Evolutionary conservation across 148 eudicot species (phyloP).

Genomic region (Tetragonia tetragonoides): DNA sequence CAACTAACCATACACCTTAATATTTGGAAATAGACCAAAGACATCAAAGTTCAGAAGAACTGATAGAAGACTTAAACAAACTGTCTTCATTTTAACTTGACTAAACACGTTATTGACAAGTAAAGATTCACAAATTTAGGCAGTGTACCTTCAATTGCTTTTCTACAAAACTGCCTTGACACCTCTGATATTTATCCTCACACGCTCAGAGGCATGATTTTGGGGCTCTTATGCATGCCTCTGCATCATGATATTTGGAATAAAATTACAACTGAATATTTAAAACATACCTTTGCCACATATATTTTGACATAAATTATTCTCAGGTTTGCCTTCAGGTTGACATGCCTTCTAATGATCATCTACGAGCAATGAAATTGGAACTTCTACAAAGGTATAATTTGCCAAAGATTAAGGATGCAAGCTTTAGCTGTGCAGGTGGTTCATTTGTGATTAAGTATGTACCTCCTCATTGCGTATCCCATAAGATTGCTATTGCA

Average conservation of each 20-base stretch:
- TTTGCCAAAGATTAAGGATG: conserved; percentile 51
- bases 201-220: neutral
- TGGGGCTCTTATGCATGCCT: neutral
- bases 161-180: neutral
- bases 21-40: no score
- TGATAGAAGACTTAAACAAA: no score
- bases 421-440: conserved; percentile 37
- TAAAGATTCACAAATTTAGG: neutral
- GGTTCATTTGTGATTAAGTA: conserved; percentile 67
- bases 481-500: neutral
- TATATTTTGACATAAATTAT: conserved; percentile 9
- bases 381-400: conserved; percentile 50
- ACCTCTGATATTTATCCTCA: neutral
- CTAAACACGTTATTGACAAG: neutral
- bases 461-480: conserved; percentile 24
- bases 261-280: neutral
- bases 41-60: no score
- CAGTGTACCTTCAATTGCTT: neutral
- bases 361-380: conserved; percentile 55
- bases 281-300: neutral
- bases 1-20: no score
- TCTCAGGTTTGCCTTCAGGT: conserved; percentile 58
- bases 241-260: neutral
- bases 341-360: conserved; percentile 52
- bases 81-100: neutral